Conservation (phyloP, 352 stramenopile genomes). For the Phytophthora lateralis region DNA sequence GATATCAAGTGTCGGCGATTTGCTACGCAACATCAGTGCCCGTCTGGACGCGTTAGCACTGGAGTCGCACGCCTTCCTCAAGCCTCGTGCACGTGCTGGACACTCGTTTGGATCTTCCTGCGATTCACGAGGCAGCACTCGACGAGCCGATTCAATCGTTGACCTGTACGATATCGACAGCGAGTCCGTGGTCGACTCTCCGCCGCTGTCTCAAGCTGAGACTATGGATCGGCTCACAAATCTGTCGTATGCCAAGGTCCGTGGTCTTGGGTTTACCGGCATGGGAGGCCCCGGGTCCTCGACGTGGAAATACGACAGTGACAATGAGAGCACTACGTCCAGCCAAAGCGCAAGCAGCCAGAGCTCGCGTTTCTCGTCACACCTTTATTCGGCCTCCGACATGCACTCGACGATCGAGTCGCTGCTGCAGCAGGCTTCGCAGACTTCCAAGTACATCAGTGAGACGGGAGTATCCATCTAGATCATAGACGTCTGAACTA, state of each 20-base stretch:
- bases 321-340: slow-evolving; percentile 58
- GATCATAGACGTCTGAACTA: slow-evolving; percentile 14
- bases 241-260: slow-evolving; percentile 48
- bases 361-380: slow-evolving; percentile 48
- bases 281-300: slow-evolving; percentile 27
- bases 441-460: slow-evolving; percentile 67
- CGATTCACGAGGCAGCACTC: slow-evolving; percentile 62
- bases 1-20: slow-evolving; percentile 41
- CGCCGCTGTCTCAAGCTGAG: slow-evolving; percentile 38
- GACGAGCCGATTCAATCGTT: slow-evolving; percentile 60
- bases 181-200: slow-evolving; percentile 45
- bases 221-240: slow-evolving; percentile 42
- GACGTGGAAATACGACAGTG: slow-evolving; percentile 60
- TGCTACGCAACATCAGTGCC: slow-evolving; percentile 46
- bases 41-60: slow-evolving; percentile 57
- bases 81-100: slow-evolving; percentile 45
- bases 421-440: slow-evolving; percentile 65
- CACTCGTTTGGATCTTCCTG: slow-evolving; percentile 65
- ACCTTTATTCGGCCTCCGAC: slow-evolving; percentile 57
- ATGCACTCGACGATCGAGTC: slow-evolving; percentile 80
- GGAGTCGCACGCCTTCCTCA: slow-evolving; percentile 47
- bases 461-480: slow-evolving; percentile 51
- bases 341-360: slow-evolving; percentile 50
- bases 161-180: slow-evolving; percentile 66
- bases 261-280: slow-evolving; percentile 36